These are phyloP conservation scores for Detonula confervacea DNA, from an alignment of 352 stramenopile genomes.

Conservation along the genomic window DNA sequence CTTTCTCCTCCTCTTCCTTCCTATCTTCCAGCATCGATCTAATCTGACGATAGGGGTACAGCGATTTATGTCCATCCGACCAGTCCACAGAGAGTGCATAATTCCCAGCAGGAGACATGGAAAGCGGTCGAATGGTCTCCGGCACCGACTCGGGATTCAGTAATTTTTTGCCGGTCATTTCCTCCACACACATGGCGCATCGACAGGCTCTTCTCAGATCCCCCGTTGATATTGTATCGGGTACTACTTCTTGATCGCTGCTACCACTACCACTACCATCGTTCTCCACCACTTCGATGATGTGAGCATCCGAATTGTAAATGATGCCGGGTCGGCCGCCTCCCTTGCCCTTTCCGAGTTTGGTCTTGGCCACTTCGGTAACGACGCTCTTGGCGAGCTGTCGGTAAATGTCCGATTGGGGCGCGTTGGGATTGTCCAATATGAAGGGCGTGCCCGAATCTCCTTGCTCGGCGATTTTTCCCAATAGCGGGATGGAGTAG, in stretches of 20 bases:
- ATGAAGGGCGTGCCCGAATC: constrained; percentile 86
- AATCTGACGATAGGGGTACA: constrained; percentile 94
- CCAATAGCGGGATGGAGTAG: constrained; percentile 83
- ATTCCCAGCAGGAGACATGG: constrained; percentile 90
- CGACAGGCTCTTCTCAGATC: constrained; percentile 81
- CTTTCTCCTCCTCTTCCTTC: constrained; percentile 4
- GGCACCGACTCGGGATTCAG: constrained; percentile 78
- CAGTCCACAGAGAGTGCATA: constrained; percentile 97
- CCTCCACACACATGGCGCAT: constrained; percentile 88
- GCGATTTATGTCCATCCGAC: constrained; percentile 96
- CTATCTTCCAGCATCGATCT: constrained; percentile 46
- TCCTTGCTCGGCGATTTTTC: constrained; percentile 82
- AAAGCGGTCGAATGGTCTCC: constrained; percentile 78
- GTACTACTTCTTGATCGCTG: constrained; percentile 20
- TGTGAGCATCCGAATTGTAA: constrained; percentile 57
- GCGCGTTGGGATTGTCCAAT: constrained; percentile 75
- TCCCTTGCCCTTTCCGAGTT: constrained; percentile 54
- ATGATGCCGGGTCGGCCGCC: constrained; percentile 45
- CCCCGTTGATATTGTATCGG: constrained; percentile 57
- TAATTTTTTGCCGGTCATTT: constrained; percentile 86
- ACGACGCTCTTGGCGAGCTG: constrained; percentile 81
- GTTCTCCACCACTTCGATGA: constrained; percentile 59
- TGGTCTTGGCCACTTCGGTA: constrained; percentile 83
- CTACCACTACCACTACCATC: constrained; percentile 1
- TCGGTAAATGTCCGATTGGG: constrained; percentile 75